Evolutionary conservation across 2,329 filamentous ascomycete genomes (phyloP).

Genomic region (Daldinia sp.): DNA sequence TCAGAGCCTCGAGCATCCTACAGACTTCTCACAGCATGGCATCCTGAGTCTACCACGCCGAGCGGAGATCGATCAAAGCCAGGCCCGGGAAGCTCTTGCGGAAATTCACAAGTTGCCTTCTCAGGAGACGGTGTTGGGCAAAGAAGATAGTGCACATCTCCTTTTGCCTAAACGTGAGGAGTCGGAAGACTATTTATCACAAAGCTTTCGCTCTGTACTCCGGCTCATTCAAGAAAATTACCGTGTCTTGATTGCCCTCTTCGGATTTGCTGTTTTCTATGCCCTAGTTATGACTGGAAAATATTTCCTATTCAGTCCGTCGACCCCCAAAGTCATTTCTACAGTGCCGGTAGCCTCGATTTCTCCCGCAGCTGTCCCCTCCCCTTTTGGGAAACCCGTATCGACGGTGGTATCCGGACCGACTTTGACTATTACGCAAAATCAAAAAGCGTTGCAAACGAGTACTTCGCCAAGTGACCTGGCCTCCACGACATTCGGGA

Average conservation of each 20-base stretch:
- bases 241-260: slow-evolving; percentile 38
- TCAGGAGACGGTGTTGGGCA: not conserved
- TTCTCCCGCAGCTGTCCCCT: slow-evolving; percentile 43
- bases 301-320: slow-evolving; percentile 37
- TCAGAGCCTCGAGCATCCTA: slow-evolving; percentile 52
- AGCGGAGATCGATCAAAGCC: slow-evolving; percentile 20
- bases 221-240: slow-evolving; percentile 38
- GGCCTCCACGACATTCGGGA: slow-evolving; percentile 58
- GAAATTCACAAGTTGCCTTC: slow-evolving; percentile 9
- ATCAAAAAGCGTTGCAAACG: slow-evolving; percentile 52
- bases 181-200: not conserved
- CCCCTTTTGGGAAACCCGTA: slow-evolving; percentile 41
- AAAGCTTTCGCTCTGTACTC: slow-evolving; percentile 16
- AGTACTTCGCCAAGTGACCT: slow-evolving; percentile 52
- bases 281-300: slow-evolving; percentile 41
- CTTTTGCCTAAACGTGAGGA: slow-evolving; percentile 5
- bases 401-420: slow-evolving; percentile 44
- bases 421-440: slow-evolving; percentile 50
- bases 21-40: slow-evolving; percentile 48
- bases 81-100: slow-evolving; percentile 17
- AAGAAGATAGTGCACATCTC: slow-evolving; percentile 6
- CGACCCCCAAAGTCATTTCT: slow-evolving; percentile 44
- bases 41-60: slow-evolving; percentile 38
- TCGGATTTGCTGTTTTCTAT: slow-evolving; percentile 42
- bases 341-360: slow-evolving; percentile 53